Conservation (phyloP, 352 stramenopile species). For the Phytophthora multivora region DNA sequence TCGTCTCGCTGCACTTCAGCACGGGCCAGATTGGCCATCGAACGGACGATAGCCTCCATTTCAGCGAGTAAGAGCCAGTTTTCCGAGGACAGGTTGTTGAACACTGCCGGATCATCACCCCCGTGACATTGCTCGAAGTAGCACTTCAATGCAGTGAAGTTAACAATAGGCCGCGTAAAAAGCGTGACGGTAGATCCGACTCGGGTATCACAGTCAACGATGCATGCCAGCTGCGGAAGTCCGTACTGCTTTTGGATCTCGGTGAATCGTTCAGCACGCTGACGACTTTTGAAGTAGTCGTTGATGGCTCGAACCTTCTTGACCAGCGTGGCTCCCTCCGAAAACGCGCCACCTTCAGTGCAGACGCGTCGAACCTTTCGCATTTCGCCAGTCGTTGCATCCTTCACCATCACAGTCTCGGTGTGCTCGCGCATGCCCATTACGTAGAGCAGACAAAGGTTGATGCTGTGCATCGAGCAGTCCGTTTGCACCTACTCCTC, state of each 20-base stretch:
- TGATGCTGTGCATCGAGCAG: conserved; percentile 7
- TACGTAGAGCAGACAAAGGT: conserved; percentile 8
- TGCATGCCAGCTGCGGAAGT: neutral
- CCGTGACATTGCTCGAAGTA: conserved; percentile 9
- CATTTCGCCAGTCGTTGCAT: neutral
- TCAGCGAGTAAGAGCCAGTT: conserved; percentile 1
- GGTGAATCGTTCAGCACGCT: conserved; percentile 1
- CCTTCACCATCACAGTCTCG: neutral
- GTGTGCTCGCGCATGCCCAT: conserved; percentile 6
- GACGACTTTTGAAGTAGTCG: conserved; percentile 3
- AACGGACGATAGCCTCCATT: conserved; percentile 4
- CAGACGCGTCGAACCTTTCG: neutral
- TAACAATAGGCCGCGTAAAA: conserved; percentile 7
- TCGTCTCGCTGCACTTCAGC: conserved; percentile 13
- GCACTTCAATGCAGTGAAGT: conserved; percentile 1
- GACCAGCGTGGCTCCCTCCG: neutral
- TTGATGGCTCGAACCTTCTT: conserved; percentile 1
- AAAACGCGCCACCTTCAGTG: neutral
- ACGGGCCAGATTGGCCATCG: conserved; percentile 1
- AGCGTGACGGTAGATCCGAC: conserved; percentile 19
- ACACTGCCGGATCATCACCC: conserved; percentile 1
- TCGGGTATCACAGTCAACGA: conserved; percentile 12
- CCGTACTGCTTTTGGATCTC: neutral
- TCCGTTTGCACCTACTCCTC: neutral
- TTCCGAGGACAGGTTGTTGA: neutral